Evolutionary conservation across 1,139 yeast genomes (phyloP).

Genomic region (Hansenula anomala): DNA sequence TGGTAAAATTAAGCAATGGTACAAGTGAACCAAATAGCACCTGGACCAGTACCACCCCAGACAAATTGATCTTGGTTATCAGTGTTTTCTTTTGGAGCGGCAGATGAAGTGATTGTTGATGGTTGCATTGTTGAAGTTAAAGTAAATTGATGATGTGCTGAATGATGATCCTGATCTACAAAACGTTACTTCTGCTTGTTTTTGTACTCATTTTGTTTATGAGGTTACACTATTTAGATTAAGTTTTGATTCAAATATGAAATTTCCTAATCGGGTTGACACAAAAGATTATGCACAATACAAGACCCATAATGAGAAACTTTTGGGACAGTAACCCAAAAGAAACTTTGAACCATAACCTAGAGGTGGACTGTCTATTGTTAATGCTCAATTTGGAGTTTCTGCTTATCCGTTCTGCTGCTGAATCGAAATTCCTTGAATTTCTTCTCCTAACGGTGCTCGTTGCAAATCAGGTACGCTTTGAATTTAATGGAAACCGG

Average conservation of each 20-base stretch:
- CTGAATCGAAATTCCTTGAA: too few species aligned
- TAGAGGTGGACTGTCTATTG: too few species aligned
- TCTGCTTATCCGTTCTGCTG: too few species aligned
- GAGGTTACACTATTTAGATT: neutral
- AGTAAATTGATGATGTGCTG: neutral
- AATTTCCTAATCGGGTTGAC: neutral
- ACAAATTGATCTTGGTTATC: constrained; percentile 1
- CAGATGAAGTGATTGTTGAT: constrained; percentile 2
- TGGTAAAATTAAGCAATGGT: constrained; percentile 3
- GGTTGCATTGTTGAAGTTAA: constrained; percentile 1
- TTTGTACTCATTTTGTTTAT: neutral
- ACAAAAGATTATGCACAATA: neutral
- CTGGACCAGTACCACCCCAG: neutral
- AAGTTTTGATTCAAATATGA: constrained; percentile 38
- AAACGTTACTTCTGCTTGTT: neutral
- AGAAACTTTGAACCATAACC: too few species aligned
- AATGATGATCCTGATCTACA: neutral
- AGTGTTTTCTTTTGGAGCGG: constrained; percentile 3
- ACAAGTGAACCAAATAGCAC: constrained; percentile 1
- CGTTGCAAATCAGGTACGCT: too few species aligned
- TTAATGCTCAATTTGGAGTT: too few species aligned
- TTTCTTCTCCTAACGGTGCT: too few species aligned
- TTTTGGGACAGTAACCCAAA: too few species aligned
- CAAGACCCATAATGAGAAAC: too few species aligned
- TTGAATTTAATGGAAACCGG: too few species aligned